Evolutionary conservation across 805 yeast genomes (phyloP), one percentile per base, ranked within the genome.

Genomic region (Spathaspora gorwiae): DNA sequence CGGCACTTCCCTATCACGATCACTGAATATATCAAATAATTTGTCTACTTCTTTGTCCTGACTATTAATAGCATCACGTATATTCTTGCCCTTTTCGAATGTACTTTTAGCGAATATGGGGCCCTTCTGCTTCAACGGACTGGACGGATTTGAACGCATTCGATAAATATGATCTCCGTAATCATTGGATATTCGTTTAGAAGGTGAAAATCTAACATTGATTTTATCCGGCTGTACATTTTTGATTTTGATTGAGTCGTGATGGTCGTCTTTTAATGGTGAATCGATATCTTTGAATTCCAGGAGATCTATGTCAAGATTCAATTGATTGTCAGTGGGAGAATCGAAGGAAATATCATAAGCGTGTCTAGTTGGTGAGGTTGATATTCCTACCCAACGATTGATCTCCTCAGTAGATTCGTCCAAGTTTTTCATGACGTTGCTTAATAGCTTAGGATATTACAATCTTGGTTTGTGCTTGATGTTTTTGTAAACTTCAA

Each of bases 81-180:
- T 19, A 19, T 5, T 19, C 24, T 19, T 19, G 24, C 5, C 24
- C 24, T 19, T 19, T 19, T 19, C 24, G 24, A 19, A 19, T 19
- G 24, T 19, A 12, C 13, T 5, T 2, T 13, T 32, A 32, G 35
- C 35, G 13, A 13, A n/a, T 12, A 11, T 39, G 13, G 24, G 26
- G 39, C 35, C 7, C 36, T 34, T 33, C 9, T 15, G 40, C 42
- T 50, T 54, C 6, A 48, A 36, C 3, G 60, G 60, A 40, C 57
- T 53, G 9, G 45, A 40, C 1, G 44, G 14, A 26, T 37, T 35
- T 24, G 45, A 38, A 7, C 27, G 37, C 37, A 46, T 50, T 8
- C 51, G 34, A 41, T 43, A 46, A 2, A 58, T 31, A 19, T 52
- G 54, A 35, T 50, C 55, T 41, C 47, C 56, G 46, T 54, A 55